Percentiles rank a stretch among this genome's conserved stretches.
Evolutionary conservation across 345 rosid species (phyloP).

Genomic region (Hibiscus mutabilis): DNA sequence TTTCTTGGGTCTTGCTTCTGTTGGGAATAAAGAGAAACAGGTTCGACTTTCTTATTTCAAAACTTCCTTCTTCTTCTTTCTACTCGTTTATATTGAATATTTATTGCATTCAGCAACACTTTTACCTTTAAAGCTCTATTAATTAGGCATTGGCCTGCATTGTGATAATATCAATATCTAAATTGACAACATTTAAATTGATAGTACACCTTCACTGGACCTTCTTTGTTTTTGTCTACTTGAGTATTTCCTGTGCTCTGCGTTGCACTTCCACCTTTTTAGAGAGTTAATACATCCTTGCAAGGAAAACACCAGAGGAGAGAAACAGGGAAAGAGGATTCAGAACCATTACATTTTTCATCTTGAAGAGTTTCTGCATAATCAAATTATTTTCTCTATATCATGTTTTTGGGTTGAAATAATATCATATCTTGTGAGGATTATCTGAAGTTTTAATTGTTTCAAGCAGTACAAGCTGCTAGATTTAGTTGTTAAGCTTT

Average conservation of each 20-base stretch:
- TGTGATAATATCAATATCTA: not conserved
- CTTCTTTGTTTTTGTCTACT: not conserved
- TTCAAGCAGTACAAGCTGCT: not conserved
- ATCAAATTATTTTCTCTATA: not conserved
- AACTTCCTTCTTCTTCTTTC: not conserved
- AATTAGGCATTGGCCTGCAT: not conserved
- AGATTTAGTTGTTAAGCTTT: constrained; percentile 4
- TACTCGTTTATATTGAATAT: not conserved
- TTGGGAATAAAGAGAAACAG: constrained; percentile 92
- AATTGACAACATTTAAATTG: not conserved
- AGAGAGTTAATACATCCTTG: not conserved
- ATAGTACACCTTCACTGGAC: not conserved
- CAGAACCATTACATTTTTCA: not conserved
- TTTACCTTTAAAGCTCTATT: constrained; percentile 7
- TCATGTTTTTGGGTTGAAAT: not conserved
- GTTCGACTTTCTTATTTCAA: constrained; percentile 22
- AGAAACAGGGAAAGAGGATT: not conserved
- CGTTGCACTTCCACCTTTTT: not conserved
- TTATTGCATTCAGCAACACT: not conserved
- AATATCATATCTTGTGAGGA: not conserved
- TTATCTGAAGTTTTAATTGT: not conserved
- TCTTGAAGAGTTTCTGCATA: not conserved
- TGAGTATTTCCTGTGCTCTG: not conserved
- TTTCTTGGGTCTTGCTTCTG: constrained; percentile 83
- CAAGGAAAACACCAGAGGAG: not conserved